Conservation (phyloP, 2,329 filamentous ascomycete species). For the Colletotrichum sp. region DNA sequence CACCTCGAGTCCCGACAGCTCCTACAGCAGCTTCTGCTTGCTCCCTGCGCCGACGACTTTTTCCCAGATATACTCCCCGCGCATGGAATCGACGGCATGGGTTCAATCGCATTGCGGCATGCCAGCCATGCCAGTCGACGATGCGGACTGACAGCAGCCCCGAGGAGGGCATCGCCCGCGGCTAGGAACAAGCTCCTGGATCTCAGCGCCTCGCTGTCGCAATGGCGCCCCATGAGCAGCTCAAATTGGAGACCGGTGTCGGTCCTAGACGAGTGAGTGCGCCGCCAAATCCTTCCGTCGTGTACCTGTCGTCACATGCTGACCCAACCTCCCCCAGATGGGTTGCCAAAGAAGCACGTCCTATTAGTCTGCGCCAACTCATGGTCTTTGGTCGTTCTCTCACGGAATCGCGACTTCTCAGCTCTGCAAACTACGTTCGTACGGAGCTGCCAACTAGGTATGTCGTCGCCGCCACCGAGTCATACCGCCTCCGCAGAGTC, state of each 20-base stretch:
- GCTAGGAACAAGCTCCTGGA: conserved; percentile 1
- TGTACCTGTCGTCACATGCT: conserved; percentile 14
- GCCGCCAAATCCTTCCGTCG: conserved; percentile 27
- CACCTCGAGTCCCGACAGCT: not conserved
- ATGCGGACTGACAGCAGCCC: conserved; percentile 35
- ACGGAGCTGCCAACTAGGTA: conserved; percentile 89
- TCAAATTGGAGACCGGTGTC: conserved; percentile 67
- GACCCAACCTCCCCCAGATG: conserved; percentile 63
- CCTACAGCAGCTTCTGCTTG: not conserved
- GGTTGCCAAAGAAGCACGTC: conserved; percentile 89
- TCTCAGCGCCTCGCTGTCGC: conserved; percentile 23
- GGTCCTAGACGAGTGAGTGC: conserved; percentile 72
- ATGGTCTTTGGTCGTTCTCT: conserved; percentile 96
- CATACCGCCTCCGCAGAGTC: not conserved
- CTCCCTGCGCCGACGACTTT: not conserved
- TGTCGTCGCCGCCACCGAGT: conserved; percentile 25
- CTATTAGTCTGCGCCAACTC: conserved; percentile 94
- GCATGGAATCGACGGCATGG: conserved; percentile 49
- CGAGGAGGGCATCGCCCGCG: not conserved
- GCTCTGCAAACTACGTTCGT: conserved; percentile 96
- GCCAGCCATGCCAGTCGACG: conserved; percentile 48
- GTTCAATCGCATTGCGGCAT: conserved; percentile 50
- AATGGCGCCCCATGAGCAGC: conserved; percentile 31
- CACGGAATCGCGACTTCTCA: conserved; percentile 86
- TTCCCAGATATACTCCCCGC: not conserved